A percentile compares a stretch with the other conserved stretches of the same genome.
Evolutionary conservation across 805 yeast species (phyloP).

Genomic region (Candida rishiriensis): DNA sequence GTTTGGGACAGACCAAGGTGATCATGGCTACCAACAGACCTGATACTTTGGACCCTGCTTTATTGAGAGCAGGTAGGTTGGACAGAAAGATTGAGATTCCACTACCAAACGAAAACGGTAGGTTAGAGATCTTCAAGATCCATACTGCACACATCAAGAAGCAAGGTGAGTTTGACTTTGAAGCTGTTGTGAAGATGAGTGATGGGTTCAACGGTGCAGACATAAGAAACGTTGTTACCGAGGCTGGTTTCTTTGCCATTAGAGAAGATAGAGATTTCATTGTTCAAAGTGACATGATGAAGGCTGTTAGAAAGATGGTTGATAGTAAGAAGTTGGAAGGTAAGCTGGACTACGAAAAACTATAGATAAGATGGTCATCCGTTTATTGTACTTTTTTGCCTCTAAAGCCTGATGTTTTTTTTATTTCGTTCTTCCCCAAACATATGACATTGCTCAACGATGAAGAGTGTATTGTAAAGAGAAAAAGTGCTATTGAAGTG

Average conservation of each 20-base stretch:
- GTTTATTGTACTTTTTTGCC: too few relatives aligned
- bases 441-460: too few relatives aligned
- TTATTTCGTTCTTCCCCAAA: too few relatives aligned
- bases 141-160: constrained; percentile 82
- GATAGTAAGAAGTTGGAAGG: constrained; percentile 98
- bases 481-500: too few relatives aligned
- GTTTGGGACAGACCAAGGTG: constrained; percentile 92
- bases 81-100: constrained; percentile 96
- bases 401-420: too few relatives aligned
- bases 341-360: constrained; percentile 88
- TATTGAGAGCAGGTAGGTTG: constrained; percentile 94
- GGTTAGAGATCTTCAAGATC: constrained; percentile 90
- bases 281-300: constrained; percentile 89
- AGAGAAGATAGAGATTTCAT: constrained; percentile 96
- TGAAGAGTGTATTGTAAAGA: too few relatives aligned
- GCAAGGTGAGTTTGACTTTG: constrained; percentile 94
- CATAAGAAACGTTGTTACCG: constrained; percentile 94
- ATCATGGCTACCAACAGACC: constrained; percentile 99
- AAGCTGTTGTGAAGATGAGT: constrained; percentile 96
- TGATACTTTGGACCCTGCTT: constrained; percentile 95
- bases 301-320: constrained; percentile 96
- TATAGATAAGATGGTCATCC: constrained; percentile 36
- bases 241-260: constrained; percentile 97
- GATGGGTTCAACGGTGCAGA: constrained; percentile 99
- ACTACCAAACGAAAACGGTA: constrained; percentile 92